Evolutionary conservation across 129 eudicot species (phyloP).

Genomic region (Rutidosis leptorrhynchoides): DNA sequence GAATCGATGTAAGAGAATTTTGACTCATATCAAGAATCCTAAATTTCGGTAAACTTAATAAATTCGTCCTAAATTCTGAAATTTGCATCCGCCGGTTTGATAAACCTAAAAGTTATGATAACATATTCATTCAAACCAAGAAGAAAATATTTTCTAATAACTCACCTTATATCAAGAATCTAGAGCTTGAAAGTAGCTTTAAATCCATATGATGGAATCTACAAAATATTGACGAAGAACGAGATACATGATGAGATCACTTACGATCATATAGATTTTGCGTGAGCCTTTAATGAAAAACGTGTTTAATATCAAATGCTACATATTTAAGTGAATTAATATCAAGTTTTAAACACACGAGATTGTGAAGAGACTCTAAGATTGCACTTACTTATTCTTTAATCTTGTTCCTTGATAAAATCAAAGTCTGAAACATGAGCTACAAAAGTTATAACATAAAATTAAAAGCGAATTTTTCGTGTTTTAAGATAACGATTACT

Average conservation of each 20-base stretch:
- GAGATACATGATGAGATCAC: too few species aligned
- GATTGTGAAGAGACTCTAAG: conserved; percentile 63
- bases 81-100: conserved; percentile 70
- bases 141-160: not conserved
- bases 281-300: not conserved
- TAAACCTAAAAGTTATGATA: conserved; percentile 5
- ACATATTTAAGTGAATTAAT: conserved; percentile 75
- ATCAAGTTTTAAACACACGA: conserved; percentile 78
- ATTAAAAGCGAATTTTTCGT: too few species aligned
- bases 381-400: conserved; percentile 78
- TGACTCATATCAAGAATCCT: conserved; percentile 84
- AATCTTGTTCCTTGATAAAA: conserved; percentile 87
- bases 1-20: conserved; percentile 62
- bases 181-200: conserved; percentile 66
- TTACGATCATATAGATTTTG: too few species aligned
- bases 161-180: conserved; percentile 78
- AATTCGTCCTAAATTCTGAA: conserved; percentile 61
- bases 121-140: conserved; percentile 4
- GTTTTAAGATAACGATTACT: too few species aligned
- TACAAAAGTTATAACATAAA: too few species aligned
- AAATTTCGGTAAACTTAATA: conserved; percentile 45
- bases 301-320: conserved; percentile 12
- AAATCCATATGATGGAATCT: conserved; percentile 83
- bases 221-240: conserved; percentile 4
- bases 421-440: conserved; percentile 58